Conservation (phyloP, 352 stramenopile genomes). For the Thalassiosira hispida region DNA sequence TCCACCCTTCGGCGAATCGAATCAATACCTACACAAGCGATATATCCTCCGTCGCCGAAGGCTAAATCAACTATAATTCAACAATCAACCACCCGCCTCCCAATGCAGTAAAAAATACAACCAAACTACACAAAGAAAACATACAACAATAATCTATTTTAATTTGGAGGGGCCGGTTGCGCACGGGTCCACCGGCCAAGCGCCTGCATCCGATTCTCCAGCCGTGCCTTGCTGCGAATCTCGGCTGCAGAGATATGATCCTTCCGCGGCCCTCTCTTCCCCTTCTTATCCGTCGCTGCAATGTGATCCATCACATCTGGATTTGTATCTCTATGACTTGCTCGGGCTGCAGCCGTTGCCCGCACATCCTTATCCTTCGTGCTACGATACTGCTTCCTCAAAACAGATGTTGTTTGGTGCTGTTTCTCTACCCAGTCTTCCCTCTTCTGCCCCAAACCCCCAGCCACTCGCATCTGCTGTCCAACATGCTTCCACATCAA, state of each 20-base stretch:
- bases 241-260: background rate
- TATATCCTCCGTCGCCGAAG: constrained; percentile 5
- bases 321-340: background rate
- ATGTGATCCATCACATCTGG: background rate
- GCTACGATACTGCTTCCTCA: background rate
- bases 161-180: too few species aligned
- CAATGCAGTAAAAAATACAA: too few species aligned
- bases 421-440: constrained; percentile 4
- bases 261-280: background rate
- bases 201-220: too few species aligned
- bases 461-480: background rate
- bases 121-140: too few species aligned
- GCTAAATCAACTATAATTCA: constrained; percentile 5
- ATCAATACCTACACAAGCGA: constrained; percentile 3
- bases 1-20: background rate
- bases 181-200: too few species aligned
- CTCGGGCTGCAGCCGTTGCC: background rate
- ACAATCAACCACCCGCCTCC: too few species aligned
- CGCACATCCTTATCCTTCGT: background rate
- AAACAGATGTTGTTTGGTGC: background rate
- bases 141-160: too few species aligned
- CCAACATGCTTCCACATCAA: constrained; percentile 15
- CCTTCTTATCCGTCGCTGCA: constrained; percentile 1
- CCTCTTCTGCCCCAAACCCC: background rate
- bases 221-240: too few species aligned